Evolutionary conservation across 345 rosid genomes (phyloP).

Genomic region (Murraya paniculata): DNA sequence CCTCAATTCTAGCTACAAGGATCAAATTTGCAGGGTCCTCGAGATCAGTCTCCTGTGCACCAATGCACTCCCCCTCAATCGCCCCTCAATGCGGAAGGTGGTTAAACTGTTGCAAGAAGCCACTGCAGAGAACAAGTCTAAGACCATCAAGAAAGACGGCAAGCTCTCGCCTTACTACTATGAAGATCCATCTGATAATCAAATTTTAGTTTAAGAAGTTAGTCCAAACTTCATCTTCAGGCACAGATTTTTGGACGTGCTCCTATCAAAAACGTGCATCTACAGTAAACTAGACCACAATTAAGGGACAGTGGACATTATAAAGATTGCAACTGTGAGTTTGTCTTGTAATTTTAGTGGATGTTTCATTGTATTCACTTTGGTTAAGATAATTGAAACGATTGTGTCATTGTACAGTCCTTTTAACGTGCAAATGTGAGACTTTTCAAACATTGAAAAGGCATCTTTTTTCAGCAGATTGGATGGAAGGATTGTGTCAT

Average conservation of each 20-base stretch:
- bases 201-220: conserved; percentile 24
- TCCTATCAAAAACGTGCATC: neutral
- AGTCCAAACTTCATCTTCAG: neutral
- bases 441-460: neutral
- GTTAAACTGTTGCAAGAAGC: conserved; percentile 82
- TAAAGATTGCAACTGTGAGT: neutral
- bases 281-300: conserved; percentile 3
- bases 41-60: conserved; percentile 76
- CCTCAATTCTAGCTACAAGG: conserved; percentile 46
- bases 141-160: conserved; percentile 41
- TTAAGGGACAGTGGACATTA: conserved; percentile 4
- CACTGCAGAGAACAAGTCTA: conserved; percentile 26
- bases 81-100: conserved; percentile 89
- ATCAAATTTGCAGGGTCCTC: conserved; percentile 61
- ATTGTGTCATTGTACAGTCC: too few relatives aligned
- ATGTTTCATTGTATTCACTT: neutral
- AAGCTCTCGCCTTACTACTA: conserved; percentile 65
- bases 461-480: neutral
- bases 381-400: neutral
- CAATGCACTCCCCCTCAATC: conserved; percentile 64
- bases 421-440: neutral
- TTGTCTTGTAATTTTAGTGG: neutral
- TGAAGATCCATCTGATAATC: conserved; percentile 45
- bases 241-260: too few relatives aligned
- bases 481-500: neutral